phyloP scores from a whole-genome alignment of 2,329 filamentous ascomycete species.

The Alternaria burnsii region DNA sequence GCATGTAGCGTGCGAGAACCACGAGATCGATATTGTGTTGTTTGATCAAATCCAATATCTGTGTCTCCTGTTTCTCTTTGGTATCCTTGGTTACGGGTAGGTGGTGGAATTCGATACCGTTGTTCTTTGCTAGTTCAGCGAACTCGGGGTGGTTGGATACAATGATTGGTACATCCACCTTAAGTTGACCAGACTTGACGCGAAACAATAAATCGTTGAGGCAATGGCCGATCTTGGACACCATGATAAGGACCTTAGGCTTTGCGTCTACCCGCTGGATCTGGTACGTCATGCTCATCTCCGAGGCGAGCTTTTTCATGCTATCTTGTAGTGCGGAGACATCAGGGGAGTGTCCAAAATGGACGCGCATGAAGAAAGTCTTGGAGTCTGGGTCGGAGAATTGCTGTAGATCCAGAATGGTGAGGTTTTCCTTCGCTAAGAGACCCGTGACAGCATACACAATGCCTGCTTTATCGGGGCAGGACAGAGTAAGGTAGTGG shows the following conservation, averaged over 20 bases:
- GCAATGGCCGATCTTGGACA: slow-evolving; percentile 88
- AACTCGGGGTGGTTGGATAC: slow-evolving; percentile 85
- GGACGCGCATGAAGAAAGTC: slow-evolving; percentile 88
- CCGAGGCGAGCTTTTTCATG: slow-evolving; percentile 68
- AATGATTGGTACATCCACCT: slow-evolving; percentile 78
- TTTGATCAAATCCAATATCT: slow-evolving; percentile 74
- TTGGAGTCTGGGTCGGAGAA: slow-evolving; percentile 78
- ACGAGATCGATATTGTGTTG: slow-evolving; percentile 78
- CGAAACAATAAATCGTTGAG: slow-evolving; percentile 85
- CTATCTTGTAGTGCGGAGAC: slow-evolving; percentile 59
- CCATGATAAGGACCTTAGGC: slow-evolving; percentile 84
- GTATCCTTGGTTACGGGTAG: slow-evolving; percentile 82
- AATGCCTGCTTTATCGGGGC: slow-evolving; percentile 84
- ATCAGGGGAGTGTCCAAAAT: slow-evolving; percentile 70
- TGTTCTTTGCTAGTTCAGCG: slow-evolving; percentile 71
- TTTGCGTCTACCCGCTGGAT: slow-evolving; percentile 74
- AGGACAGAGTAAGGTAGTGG: slow-evolving; percentile 74
- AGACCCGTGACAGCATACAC: slow-evolving; percentile 84
- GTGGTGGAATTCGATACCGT: slow-evolving; percentile 81
- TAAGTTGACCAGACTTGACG: slow-evolving; percentile 75
- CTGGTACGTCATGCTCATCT: slow-evolving; percentile 75
- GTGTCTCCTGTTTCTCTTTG: slow-evolving; percentile 75
- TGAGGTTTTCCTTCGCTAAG: slow-evolving; percentile 76
- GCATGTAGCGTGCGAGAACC: slow-evolving; percentile 87
- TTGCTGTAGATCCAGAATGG: slow-evolving; percentile 85